Evolutionary conservation across 2,329 filamentous ascomycete species (phyloP).

Genomic region (Stachybotrys chartarum): DNA sequence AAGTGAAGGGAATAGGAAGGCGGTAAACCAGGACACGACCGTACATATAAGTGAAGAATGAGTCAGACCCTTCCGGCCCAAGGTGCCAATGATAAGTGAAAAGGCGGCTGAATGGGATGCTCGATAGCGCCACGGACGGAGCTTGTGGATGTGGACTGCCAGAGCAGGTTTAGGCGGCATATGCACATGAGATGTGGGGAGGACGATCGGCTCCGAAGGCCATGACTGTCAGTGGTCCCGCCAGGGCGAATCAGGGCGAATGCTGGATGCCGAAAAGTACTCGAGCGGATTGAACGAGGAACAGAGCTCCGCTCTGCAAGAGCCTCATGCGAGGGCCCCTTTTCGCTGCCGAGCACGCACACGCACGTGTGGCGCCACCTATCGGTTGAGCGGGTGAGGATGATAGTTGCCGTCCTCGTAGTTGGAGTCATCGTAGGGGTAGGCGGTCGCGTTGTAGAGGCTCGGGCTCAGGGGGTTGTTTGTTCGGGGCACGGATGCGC

Average conservation of each 20-base stretch:
- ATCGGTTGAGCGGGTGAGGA: conserved; percentile 9
- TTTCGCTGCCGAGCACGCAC: neutral
- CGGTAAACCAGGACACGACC: neutral
- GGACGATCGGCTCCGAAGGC: neutral
- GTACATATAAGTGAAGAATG: neutral
- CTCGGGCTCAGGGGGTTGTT: conserved; percentile 14
- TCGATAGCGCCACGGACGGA: no score
- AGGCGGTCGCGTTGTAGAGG: conserved; percentile 17
- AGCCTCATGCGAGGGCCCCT: neutral
- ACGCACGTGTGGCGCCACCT: neutral
- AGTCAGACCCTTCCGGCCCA: neutral
- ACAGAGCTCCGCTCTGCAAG: neutral
- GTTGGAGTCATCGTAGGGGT: conserved; percentile 15
- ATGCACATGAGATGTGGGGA: neutral
- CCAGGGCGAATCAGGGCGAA: neutral
- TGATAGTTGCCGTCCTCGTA: conserved; percentile 23
- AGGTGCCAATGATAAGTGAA: no score
- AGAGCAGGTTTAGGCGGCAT: neutral
- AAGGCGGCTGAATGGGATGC: no score
- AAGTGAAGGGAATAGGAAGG: neutral
- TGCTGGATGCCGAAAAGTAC: neutral
- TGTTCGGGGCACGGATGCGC: conserved; percentile 21
- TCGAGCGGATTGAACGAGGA: neutral
- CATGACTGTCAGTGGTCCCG: neutral
- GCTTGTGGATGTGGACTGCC: no score